Base-by-base conservation (phyloP, 1,139 yeast genomes). In the Protomyces lactucae-debilis region DNA sequence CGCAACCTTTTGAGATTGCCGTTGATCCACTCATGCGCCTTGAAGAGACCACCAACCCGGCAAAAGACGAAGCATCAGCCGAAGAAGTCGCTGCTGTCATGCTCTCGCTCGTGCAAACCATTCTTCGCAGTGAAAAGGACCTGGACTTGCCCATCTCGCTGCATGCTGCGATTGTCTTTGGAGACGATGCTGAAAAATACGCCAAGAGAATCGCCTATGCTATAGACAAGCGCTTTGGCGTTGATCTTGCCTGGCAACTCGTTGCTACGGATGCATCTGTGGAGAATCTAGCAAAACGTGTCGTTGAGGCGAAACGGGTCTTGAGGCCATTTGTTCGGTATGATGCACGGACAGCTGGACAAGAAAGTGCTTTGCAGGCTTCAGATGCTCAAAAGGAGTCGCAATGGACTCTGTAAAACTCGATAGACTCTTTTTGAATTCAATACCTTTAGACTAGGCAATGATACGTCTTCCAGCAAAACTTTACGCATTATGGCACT, bases 1-100 rank as follows among this genome's bases (percentile, higher is more conserved):
- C 93, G 0, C 81, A 80, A 67, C 91, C 93, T n/a, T 86, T 88
- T 75, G 88, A 85, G 73, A 79, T 88, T 55, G 79, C 76, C 9
- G 51, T 59, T 16, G 53, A 59, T 3, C 52, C 52, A 3, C 48
- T n/a, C 48, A n/a, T n/a, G 23, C 48, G 48, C 21, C 12, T 43
- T 12, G 23, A 6, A 10, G 48, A 43, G 8, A 21, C 48, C 8
- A 9, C 43, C 14, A 43, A 18, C 5, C 25, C 21, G 16, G 23
- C 18, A 5, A 39, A 55, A 6, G 48, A 18, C n/a, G 57, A 59
- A 32, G 45, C 37, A 12, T 40, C 45, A 9, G 32, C 37, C 21
- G 45, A 32, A 3, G 32, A 59, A 28, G 43, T 52, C 5, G 63
- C 53, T 35, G 45, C 18, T 14, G 63, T 40, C 18, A 37, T 59